These are phyloP conservation scores for Paecilomyces niveus DNA, from an alignment of 2,329 filamentous ascomycete species.

Conservation along the genomic window DNA sequence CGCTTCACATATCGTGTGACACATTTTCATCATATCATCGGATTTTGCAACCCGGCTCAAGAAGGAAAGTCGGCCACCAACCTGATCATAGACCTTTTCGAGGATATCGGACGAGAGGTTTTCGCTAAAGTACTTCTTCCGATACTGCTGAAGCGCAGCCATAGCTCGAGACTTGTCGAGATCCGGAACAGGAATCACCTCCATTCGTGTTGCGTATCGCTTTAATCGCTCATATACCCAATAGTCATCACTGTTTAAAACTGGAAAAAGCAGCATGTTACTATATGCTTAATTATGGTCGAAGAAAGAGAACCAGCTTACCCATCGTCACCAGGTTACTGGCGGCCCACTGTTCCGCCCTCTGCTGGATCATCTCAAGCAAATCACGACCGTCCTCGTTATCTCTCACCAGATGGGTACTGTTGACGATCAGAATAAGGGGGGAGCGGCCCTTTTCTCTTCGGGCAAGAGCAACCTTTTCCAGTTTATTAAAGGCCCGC, in stretches of 20 bases:
- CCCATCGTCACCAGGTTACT: slow-evolving; percentile 73
- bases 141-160: slow-evolving; percentile 68
- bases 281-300: not conserved
- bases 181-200: slow-evolving; percentile 80
- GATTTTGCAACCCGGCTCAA: slow-evolving; percentile 87
- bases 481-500: slow-evolving; percentile 91
- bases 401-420: slow-evolving; percentile 82
- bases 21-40: slow-evolving; percentile 69
- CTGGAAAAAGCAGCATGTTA: slow-evolving; percentile 35
- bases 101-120: slow-evolving; percentile 46
- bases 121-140: slow-evolving; percentile 69
- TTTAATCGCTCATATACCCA: slow-evolving; percentile 97
- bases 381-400: slow-evolving; percentile 90
- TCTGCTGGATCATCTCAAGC: slow-evolving; percentile 88
- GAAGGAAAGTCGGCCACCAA: slow-evolving; percentile 84
- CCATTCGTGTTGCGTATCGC: slow-evolving; percentile 87
- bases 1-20: slow-evolving; percentile 61
- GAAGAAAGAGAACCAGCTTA: slow-evolving; percentile 12
- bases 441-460: slow-evolving; percentile 58
- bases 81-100: slow-evolving; percentile 72
- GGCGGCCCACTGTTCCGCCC: slow-evolving; percentile 94
- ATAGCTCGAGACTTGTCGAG: slow-evolving; percentile 73
- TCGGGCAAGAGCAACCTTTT: slow-evolving; percentile 75
- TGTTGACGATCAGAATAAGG: slow-evolving; percentile 89
- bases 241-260: slow-evolving; percentile 96